phyloP scores from a whole-genome alignment of 306 rosid genomes.

The Citrullus amarus region DNA sequence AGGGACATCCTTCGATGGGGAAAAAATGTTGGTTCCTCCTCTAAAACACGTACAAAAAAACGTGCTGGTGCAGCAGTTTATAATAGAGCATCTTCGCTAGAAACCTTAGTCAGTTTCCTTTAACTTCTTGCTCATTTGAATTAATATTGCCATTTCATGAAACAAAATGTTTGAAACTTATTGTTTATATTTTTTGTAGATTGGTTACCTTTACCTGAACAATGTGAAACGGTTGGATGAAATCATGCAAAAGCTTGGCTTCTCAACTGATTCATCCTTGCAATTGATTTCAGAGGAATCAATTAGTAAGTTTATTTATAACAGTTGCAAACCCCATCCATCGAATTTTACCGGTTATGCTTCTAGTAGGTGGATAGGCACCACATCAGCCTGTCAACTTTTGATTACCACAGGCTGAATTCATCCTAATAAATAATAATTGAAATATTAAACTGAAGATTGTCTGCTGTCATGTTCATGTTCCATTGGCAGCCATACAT shows the following conservation, averaged over 20 bases:
- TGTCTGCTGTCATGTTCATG: background rate
- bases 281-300: slow-evolving; percentile 38
- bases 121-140: slow-evolving; percentile 5
- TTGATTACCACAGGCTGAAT: background rate
- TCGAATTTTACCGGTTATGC: background rate
- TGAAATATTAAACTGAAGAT: background rate
- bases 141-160: slow-evolving; percentile 1
- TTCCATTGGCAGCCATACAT: background rate
- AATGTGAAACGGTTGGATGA: slow-evolving; percentile 68
- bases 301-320: slow-evolving; percentile 31
- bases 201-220: slow-evolving; percentile 77
- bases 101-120: slow-evolving; percentile 60
- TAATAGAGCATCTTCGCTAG: slow-evolving; percentile 86
- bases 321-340: background rate
- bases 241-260: slow-evolving; percentile 67
- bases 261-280: slow-evolving; percentile 58
- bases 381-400: background rate
- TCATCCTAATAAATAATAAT: background rate
- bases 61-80: slow-evolving; percentile 87
- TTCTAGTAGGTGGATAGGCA: background rate
- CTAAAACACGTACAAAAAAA: slow-evolving; percentile 62
- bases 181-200: slow-evolving; percentile 26
- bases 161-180: background rate
- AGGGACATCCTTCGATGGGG: slow-evolving; percentile 97
- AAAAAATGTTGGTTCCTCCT: slow-evolving; percentile 55